These are phyloP conservation scores for Acanthamoeba castellanii DNA, from an alignment of 208 protist species.

Conservation along the genomic window DNA sequence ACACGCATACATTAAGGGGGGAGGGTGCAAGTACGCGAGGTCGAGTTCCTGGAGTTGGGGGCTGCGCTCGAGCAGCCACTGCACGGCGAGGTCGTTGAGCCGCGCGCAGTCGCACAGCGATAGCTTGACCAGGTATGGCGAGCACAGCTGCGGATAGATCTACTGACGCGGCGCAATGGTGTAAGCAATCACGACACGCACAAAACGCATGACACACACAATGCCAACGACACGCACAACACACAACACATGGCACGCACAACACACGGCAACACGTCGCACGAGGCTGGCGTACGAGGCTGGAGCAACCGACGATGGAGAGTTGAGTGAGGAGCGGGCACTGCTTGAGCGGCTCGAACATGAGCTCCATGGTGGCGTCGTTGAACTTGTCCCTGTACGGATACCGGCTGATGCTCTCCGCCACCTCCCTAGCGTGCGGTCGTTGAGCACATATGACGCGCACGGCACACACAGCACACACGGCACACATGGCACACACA, in stretches of 20 bases:
- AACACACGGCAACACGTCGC: too few relatives aligned
- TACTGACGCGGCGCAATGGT: background rate
- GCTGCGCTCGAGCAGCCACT: background rate
- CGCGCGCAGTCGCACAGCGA: conserved; percentile 20
- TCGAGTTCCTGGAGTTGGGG: conserved; percentile 1
- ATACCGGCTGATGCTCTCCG: background rate
- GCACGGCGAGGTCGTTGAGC: conserved; percentile 38
- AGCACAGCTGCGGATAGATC: conserved; percentile 42
- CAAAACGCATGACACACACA: background rate
- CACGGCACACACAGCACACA: background rate
- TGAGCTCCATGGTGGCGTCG: background rate
- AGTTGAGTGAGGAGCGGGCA: background rate
- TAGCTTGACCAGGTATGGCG: conserved; percentile 11
- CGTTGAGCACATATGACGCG: background rate
- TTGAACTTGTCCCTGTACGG: conserved; percentile 17
- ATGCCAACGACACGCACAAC: too few relatives aligned
- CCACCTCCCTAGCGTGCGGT: background rate
- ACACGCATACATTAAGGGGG: too few relatives aligned
- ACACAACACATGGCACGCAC: too few relatives aligned
- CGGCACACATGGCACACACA: background rate
- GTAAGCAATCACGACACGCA: background rate
- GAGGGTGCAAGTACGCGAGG: background rate
- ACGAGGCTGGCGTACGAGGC: background rate
- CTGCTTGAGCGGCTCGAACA: background rate
- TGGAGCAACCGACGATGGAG: background rate